phyloP scores from a whole-genome alignment of 176 grass and related monocot species.

The Pontederia crassipes region DNA sequence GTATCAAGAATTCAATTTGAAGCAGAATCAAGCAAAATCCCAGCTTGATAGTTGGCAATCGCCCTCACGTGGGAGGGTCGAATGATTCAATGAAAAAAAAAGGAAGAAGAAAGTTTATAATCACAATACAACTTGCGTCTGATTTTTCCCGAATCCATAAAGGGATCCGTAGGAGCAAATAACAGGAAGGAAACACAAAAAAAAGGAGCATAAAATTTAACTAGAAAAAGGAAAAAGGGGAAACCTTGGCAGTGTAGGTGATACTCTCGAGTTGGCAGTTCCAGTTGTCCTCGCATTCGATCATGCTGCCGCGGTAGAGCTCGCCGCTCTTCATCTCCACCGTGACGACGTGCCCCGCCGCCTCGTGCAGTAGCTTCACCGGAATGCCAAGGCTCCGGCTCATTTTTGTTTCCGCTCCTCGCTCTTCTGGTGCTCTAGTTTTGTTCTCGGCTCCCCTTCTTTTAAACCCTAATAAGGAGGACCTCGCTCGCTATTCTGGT shows the following conservation, averaged over 20 bases:
- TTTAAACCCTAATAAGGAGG: neutral
- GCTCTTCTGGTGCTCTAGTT: neutral
- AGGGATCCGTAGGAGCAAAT: no score
- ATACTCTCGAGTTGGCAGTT: conserved; percentile 70
- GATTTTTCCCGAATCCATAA: no score
- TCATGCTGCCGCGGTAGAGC: conserved; percentile 44
- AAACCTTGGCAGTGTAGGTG: conserved; percentile 56
- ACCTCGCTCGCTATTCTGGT: no score
- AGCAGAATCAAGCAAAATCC: neutral
- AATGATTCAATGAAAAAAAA: no score
- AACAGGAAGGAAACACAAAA: no score
- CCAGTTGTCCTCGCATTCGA: conserved; percentile 89
- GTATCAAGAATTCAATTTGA: neutral
- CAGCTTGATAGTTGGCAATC: no score
- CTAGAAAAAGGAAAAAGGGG: neutral
- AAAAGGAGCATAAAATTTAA: neutral
- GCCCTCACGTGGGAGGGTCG: no score
- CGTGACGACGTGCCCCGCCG: conserved; percentile 80
- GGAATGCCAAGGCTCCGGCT: conserved; percentile 87
- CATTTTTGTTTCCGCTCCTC: conserved; percentile 27
- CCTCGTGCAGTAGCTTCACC: conserved; percentile 90
- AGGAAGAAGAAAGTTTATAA: no score
- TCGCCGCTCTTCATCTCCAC: conserved; percentile 86
- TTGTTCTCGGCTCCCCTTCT: neutral
- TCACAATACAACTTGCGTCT: no score